Base-by-base conservation (phyloP, 1,284 basidiomycete species). In the Porogramme epimiltina region DNA sequence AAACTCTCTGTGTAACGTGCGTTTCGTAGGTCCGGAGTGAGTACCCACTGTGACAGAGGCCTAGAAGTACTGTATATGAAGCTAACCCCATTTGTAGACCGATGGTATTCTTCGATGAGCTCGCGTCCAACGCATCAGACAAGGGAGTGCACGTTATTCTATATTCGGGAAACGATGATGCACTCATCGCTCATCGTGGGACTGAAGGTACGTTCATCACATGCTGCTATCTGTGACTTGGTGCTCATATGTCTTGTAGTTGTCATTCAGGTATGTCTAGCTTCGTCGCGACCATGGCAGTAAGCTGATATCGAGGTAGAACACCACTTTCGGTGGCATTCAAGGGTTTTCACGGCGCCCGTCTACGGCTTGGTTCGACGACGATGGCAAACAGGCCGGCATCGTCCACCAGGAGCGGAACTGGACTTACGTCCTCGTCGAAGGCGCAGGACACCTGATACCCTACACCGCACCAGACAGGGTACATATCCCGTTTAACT, bases 271-370 rank as follows among this genome's bases (percentile, higher is more conserved):
- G 82, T 82, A 62, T 36, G 56, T 47, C 4, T 40, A 46, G 13
- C 26, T 8, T 8, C 3, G 40, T 31, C 13, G 28, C 28, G 28
- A 31, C 6, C 18, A 19, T 20, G 24, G 11, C 10, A 2, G n/a
- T 5, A n/a, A n/a, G n/a, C 62, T 42, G 26, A 36, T 47, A 5
- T 22, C 31, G 10, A 24, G 38, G 16, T 51, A 87, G 65, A 70
- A 70, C 47, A 70, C 64, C 1, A 69, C 67, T 8, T 69, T 87
- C 55, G 84, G 85, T 33, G 84, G 82, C 2, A 81, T 82, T 37
- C 84, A 81, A 65, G 86, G 85, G 2, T 88, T 87, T 61, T 80
- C 81, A 3, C 73, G 77, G 39, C 76, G 77, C 54, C 85, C 85
- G 0, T 76, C 80, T 2, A 88, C 85, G 2, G 78, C 81, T 0